These are phyloP conservation scores for Suillus ampliporus DNA, from an alignment of 768 basidiomycete species.

Conservation along the genomic window DNA sequence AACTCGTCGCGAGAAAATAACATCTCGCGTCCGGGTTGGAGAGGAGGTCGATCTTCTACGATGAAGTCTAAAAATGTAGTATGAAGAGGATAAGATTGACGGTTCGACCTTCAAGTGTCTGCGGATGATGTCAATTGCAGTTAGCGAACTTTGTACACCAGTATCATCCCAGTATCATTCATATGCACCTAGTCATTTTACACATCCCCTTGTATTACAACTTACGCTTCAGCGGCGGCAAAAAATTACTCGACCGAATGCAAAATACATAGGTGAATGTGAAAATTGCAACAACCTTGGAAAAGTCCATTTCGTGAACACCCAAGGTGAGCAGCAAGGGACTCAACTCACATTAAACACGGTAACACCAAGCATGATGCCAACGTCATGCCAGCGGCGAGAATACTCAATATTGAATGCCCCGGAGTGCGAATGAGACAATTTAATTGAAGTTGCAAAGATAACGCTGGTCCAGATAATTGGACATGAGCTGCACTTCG, in stretches of 20 bases:
- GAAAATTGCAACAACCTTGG: constrained; percentile 36
- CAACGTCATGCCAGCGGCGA: constrained; percentile 54
- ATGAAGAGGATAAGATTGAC: background rate
- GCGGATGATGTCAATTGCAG: background rate
- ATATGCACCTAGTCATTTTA: background rate
- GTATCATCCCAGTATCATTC: background rate
- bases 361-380: constrained; percentile 49
- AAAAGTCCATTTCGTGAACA: background rate
- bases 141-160: background rate
- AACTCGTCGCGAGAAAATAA: background rate
- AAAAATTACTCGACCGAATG: constrained; percentile 25
- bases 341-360: constrained; percentile 47
- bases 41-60: background rate
- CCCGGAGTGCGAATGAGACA: background rate
- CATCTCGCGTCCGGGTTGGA: fast-evolving
- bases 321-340: background rate
- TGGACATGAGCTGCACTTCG: background rate
- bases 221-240: background rate
- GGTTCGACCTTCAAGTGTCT: background rate
- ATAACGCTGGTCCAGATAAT: background rate
- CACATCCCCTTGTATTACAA: background rate
- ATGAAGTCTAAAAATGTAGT: too few relatives aligned
- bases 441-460: background rate
- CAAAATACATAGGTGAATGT: constrained; percentile 37
- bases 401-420: constrained; percentile 66